phyloP scores from a whole-genome alignment of 176 grass and related monocot genomes.

The Urochloa ruziziensis region DNA sequence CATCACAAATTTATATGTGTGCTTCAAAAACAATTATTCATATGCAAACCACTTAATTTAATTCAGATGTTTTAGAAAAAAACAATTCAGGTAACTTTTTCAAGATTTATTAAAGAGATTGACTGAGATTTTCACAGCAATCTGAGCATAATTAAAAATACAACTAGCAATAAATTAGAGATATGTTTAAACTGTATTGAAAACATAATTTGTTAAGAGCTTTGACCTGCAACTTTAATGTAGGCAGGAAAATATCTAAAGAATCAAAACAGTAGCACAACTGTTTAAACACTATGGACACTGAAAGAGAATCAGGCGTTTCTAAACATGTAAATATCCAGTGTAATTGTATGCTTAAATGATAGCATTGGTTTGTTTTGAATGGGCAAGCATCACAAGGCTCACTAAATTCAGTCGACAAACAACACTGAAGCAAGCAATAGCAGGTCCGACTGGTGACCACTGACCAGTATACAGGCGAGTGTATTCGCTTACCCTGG shows the following conservation, averaged over 20 bases:
- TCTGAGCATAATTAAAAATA: background rate
- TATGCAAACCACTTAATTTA: background rate
- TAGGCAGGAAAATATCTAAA: background rate
- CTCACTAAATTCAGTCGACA: background rate
- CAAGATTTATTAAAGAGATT: background rate
- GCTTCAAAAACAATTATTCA: no score
- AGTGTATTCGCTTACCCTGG: conserved; percentile 50
- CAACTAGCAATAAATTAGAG: background rate
- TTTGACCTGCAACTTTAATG: background rate
- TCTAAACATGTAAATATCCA: background rate
- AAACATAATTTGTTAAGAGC: background rate
- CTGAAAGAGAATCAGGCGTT: background rate
- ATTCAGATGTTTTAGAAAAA: background rate
- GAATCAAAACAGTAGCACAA: background rate
- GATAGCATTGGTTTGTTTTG: background rate
- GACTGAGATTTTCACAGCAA: background rate
- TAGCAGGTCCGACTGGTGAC: background rate
- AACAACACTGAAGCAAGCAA: conserved; percentile 1
- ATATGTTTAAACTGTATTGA: background rate
- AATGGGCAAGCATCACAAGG: background rate
- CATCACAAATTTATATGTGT: background rate
- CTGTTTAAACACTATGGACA: background rate
- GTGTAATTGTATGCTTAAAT: conserved; percentile 6
- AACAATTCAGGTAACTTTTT: background rate
- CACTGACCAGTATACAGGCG: background rate